A percentile compares a stretch with the other conserved stretches of the same genome.
phyloP scores from a whole-genome alignment of 2,329 filamentous ascomycete species.

The Colletotrichum sp. region DNA sequence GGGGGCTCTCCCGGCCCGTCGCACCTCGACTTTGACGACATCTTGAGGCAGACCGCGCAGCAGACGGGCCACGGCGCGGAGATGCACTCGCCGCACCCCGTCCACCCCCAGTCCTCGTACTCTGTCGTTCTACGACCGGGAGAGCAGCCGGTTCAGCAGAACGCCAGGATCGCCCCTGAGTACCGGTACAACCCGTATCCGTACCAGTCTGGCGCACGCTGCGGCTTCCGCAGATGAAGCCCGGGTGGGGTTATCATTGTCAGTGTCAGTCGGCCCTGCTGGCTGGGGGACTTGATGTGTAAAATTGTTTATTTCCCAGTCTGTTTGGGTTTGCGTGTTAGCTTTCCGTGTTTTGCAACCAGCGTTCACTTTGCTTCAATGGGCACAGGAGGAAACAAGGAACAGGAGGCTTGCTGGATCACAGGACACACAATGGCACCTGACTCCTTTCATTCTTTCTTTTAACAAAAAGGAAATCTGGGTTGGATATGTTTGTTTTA shows the following conservation, averaged over 20 bases:
- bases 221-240: background rate
- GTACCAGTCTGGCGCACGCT: background rate
- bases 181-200: background rate
- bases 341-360: background rate
- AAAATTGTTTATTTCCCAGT: background rate
- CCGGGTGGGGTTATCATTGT: background rate
- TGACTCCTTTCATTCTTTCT: background rate
- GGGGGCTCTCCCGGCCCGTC: background rate
- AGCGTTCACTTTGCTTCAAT: background rate
- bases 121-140: background rate
- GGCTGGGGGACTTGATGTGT: background rate
- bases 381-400: background rate
- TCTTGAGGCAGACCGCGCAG: background rate
- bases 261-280: background rate
- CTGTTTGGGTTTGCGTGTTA: background rate
- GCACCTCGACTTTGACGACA: background rate
- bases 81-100: background rate
- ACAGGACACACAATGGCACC: slow-evolving; percentile 13
- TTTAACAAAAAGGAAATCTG: background rate
- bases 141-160: background rate
- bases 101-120: background rate
- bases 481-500: background rate
- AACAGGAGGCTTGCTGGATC: background rate
- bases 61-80: background rate
- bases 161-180: background rate